phyloP scores from a whole-genome alignment of 257 asterid species.

The Ilex asprella region DNA sequence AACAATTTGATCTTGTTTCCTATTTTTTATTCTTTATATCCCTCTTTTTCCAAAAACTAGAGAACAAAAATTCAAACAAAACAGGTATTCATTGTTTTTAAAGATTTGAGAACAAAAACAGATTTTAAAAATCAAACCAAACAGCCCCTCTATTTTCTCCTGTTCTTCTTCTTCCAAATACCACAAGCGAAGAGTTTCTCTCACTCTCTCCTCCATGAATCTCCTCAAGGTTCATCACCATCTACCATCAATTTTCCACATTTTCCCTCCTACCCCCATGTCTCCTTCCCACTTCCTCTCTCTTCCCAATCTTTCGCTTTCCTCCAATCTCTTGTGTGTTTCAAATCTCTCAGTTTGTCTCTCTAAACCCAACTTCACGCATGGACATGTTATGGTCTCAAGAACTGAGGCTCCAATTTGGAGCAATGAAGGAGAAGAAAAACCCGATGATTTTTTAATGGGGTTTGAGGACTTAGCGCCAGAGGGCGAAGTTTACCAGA shows the following conservation, averaged over 20 bases:
- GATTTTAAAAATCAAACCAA: too few species aligned
- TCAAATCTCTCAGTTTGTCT: constrained; percentile 8
- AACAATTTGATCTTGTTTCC: too few species aligned
- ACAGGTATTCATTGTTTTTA: too few species aligned
- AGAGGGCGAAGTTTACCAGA: constrained; percentile 84
- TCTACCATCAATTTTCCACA: constrained; percentile 15
- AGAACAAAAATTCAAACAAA: too few species aligned
- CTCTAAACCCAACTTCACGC: background rate
- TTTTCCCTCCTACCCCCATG: constrained; percentile 9
- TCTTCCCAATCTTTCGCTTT: constrained; percentile 13
- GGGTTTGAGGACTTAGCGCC: constrained; percentile 68
- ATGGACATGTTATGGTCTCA: constrained; percentile 16
- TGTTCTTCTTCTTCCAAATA: too few species aligned
- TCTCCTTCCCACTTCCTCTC: constrained; percentile 3
- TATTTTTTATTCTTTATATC: too few species aligned
- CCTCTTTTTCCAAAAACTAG: too few species aligned
- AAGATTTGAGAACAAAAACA: too few species aligned
- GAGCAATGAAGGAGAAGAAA: constrained; percentile 32
- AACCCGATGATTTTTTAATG: constrained; percentile 15
- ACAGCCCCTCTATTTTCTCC: too few species aligned
- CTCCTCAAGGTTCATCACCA: constrained; percentile 35
- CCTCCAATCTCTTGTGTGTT: constrained; percentile 1
- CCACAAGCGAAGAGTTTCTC: background rate
- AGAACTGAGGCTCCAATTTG: constrained; percentile 28
- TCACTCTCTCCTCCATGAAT: constrained; percentile 27